A percentile compares a stretch with the other conserved stretches of the same genome.
These are phyloP conservation scores for Alternaria ventricosa DNA, from an alignment of 2,329 filamentous ascomycete genomes.

Conservation along the genomic window DNA sequence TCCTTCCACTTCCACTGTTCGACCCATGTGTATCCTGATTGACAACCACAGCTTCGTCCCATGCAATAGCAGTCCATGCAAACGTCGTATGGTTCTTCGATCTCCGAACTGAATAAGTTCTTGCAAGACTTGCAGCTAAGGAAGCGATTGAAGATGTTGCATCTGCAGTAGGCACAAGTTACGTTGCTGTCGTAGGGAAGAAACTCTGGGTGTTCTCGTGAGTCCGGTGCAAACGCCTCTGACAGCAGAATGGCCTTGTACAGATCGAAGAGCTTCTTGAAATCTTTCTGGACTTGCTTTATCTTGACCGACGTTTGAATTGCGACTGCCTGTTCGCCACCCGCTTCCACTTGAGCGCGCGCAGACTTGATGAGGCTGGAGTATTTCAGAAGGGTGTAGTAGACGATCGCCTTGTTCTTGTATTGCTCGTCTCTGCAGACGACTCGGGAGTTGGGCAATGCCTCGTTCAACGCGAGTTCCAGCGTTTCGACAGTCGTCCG, in stretches of 20 bases:
- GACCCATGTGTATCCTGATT: slow-evolving; percentile 86
- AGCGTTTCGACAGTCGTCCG: slow-evolving; percentile 91
- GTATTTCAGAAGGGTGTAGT: slow-evolving; percentile 85
- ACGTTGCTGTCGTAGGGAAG: slow-evolving; percentile 87
- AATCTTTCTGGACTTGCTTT: slow-evolving; percentile 79
- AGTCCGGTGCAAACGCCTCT: slow-evolving; percentile 78
- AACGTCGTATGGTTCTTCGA: slow-evolving; percentile 89
- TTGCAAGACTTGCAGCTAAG: slow-evolving; percentile 89
- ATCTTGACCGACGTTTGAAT: slow-evolving; percentile 58
- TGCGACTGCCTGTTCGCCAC: slow-evolving; percentile 44
- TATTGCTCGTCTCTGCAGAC: slow-evolving; percentile 98
- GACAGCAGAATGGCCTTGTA: slow-evolving; percentile 82
- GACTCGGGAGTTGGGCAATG: slow-evolving; percentile 83
- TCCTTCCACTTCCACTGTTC: slow-evolving; percentile 91
- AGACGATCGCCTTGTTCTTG: slow-evolving; percentile 96
- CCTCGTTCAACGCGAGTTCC: slow-evolving; percentile 83
- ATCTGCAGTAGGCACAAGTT: slow-evolving; percentile 93
- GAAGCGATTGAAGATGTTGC: slow-evolving; percentile 97
- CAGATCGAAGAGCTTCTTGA: slow-evolving; percentile 77
- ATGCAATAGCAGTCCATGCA: slow-evolving; percentile 99
- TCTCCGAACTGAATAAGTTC: slow-evolving; percentile 68
- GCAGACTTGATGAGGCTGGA: slow-evolving; percentile 65
- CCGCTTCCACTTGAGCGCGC: slow-evolving; percentile 59
- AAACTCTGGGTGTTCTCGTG: slow-evolving; percentile 74
- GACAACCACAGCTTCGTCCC: slow-evolving; percentile 89